phyloP scores from a whole-genome alignment of 345 rosid genomes.

The Eucalyptus viminalis region DNA sequence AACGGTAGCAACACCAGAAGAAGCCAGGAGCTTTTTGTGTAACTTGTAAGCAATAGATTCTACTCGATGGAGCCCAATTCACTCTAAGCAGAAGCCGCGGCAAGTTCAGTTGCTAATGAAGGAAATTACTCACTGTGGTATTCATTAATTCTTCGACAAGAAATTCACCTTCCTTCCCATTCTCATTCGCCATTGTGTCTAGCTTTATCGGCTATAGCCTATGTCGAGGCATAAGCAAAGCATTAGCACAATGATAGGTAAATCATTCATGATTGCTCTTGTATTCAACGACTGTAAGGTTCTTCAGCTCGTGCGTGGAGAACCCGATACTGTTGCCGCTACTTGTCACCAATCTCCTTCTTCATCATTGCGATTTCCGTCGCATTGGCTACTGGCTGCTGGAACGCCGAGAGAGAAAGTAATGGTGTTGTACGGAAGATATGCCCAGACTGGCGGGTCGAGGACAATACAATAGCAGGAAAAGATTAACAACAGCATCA shows the following conservation, averaged over 20 bases:
- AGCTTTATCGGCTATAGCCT: not conserved
- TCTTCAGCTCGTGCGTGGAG: not conserved
- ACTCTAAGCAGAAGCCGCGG: not conserved
- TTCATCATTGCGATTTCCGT: not conserved
- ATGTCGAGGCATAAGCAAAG: not conserved
- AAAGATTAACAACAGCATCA: not conserved
- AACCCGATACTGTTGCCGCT: rapidly evolving
- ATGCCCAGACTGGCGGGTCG: not conserved
- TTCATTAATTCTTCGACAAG: not conserved
- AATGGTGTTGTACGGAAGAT: not conserved
- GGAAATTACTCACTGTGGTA: not conserved
- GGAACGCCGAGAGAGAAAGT: not conserved
- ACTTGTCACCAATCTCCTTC: not conserved
- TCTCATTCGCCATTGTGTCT: not conserved
- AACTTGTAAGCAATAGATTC: not conserved
- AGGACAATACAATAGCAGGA: not conserved
- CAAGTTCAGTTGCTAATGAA: not conserved
- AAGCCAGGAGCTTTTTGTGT: not conserved
- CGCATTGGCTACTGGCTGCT: not conserved
- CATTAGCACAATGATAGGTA: not conserved
- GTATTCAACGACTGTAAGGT: not conserved
- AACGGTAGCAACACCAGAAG: not conserved
- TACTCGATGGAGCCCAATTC: not conserved
- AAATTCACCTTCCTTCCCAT: not conserved
- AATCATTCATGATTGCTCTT: not conserved